Base-by-base conservation (phyloP, 345 rosid species). In the Raphanus sativus region DNA sequence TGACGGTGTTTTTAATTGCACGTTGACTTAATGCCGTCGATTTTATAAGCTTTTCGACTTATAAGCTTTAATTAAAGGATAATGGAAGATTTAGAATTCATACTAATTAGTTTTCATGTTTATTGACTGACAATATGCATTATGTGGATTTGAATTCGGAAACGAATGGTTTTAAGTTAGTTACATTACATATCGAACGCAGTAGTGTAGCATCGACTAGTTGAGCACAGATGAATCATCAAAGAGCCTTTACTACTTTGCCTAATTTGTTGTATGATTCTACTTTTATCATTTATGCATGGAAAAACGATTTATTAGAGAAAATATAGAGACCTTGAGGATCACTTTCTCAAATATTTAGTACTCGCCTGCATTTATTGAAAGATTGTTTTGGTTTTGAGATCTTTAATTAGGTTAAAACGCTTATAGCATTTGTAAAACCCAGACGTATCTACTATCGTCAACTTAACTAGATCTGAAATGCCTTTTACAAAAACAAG, bases 1-100 rank as follows among this genome's bases (percentile, higher is more conserved):
- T 70, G 79, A 64, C 82, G 75, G 82, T 70, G 62, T 69, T 64
- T 74, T 74, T 62, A 69, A 62, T 69, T 74, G 66, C 75, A 69
- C 79, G 78, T 79, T 74, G 79, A 74, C 79, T 56, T 80, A 5
- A 80, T 79, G 82, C 71, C 72, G 79, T 80, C 79, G 75, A 42
- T 75, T 32, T 69, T 55, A 74, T 52, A 78, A 62, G 55, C 38
- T 45, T 72, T 71, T 58, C 68, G 54, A 56, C 40, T 70, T 65
- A 25, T 40, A 13, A 29, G 2, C 33, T 62, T 62, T 42, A 45
- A 75, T 21, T 2, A 48, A 50, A 32, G 26, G 8, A 8, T 40
- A 74, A 54, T 69, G 16, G 6, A 69, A 68, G 45, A 4, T 9
- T 45, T 6, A 42, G 2, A 40, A 10, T 67, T 21, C 29, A 30